Evolutionary conservation across 805 yeast species (phyloP).

Genomic region (Cyberlindnera veronae): DNA sequence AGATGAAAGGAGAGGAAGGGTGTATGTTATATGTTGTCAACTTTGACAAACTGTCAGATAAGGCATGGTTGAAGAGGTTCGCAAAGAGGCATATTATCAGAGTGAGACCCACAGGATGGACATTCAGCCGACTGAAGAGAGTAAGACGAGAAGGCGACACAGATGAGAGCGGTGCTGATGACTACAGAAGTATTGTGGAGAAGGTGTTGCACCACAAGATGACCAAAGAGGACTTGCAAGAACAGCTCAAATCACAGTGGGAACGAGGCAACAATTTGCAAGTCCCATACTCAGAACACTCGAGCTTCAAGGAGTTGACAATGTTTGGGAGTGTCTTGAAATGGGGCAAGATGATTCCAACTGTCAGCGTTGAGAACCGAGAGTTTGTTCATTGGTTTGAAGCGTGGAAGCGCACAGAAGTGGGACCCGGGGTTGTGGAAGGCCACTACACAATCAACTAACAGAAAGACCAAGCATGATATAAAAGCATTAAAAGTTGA

Average conservation of each 20-base stretch:
- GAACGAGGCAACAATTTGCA: slow-evolving; percentile 29
- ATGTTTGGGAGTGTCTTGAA: slow-evolving; percentile 55
- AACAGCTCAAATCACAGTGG: slow-evolving; percentile 12
- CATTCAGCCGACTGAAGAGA: slow-evolving; percentile 39
- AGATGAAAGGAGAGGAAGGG: slow-evolving; percentile 9
- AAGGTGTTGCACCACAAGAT: not conserved
- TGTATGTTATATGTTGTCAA: slow-evolving; percentile 69
- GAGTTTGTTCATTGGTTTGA: slow-evolving; percentile 24
- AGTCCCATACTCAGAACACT: slow-evolving; percentile 93
- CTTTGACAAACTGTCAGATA: slow-evolving; percentile 49
- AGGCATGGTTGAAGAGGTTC: slow-evolving; percentile 27
- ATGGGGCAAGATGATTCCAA: slow-evolving; percentile 62
- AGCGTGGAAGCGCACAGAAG: slow-evolving; percentile 15
- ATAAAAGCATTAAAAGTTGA: too few relatives aligned
- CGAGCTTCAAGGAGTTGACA: slow-evolving; percentile 78
- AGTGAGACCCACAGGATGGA: slow-evolving; percentile 90
- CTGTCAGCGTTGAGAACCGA: slow-evolving; percentile 52
- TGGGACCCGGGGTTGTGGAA: slow-evolving; percentile 9
- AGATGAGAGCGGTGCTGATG: not conserved
- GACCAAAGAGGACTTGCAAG: slow-evolving; percentile 5
- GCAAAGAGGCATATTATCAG: slow-evolving; percentile 47
- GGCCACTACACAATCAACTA: slow-evolving; percentile 6
- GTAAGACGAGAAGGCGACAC: not conserved
- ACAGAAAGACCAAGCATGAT: not conserved
- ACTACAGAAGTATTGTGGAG: not conserved